Percentiles rank a stretch among this genome's conserved stretches.
Conservation (phyloP, 495 filamentous ascomycete species). For the Daldinia caldariorum region DNA sequence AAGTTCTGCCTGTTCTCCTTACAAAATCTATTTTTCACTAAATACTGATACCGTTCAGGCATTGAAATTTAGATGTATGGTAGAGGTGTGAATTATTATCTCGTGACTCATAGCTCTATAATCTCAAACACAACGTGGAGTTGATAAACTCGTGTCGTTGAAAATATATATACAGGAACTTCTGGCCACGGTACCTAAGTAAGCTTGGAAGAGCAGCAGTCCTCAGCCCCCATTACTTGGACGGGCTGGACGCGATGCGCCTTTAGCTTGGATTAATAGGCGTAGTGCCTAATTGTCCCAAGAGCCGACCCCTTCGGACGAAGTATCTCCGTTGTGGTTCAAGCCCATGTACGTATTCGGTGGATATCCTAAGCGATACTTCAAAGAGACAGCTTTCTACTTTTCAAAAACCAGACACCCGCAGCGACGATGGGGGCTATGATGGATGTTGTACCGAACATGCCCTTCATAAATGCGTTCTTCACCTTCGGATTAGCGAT, state of each 20-base stretch:
- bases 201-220: neutral
- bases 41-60: conserved; percentile 30
- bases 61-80: conserved; percentile 32
- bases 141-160: neutral
- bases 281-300: neutral
- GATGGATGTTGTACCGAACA: conserved; percentile 33
- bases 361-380: neutral
- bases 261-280: neutral
- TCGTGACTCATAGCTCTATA: neutral
- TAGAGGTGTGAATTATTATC: neutral
- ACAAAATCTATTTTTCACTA: neutral
- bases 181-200: neutral
- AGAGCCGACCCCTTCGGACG: neutral
- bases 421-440: conserved; percentile 32
- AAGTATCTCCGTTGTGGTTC: neutral
- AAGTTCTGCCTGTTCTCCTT: conserved; percentile 3
- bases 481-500: conserved; percentile 17
- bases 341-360: neutral
- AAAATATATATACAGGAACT: neutral
- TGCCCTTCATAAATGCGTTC: conserved; percentile 26
- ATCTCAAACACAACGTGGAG: neutral
- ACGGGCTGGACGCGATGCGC: neutral
- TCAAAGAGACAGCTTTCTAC: conserved; percentile 19
- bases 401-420: conserved; percentile 36
- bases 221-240: neutral